phyloP scores from a whole-genome alignment of 148 eudicot genomes.

The Rhododendron griersonianum region DNA sequence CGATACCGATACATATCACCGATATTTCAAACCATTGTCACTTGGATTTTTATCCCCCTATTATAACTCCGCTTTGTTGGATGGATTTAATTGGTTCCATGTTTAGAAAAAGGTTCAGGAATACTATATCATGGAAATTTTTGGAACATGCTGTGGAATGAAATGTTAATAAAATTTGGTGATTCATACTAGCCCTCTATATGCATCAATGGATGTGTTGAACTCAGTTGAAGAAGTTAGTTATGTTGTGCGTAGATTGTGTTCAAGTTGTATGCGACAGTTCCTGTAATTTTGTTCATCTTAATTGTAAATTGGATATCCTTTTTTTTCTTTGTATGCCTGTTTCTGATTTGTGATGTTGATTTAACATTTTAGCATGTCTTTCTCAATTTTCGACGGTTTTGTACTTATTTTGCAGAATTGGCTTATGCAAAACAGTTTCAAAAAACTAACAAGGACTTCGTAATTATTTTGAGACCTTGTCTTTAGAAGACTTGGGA shows the following conservation, averaged over 20 bases:
- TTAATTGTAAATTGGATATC: background rate
- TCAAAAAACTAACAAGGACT: background rate
- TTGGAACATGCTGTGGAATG: background rate
- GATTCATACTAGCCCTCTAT: background rate
- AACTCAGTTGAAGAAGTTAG: background rate
- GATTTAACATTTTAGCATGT: background rate
- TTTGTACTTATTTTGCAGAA: background rate
- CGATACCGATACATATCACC: background rate
- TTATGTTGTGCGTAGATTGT: background rate
- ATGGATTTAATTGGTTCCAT: background rate
- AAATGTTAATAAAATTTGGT: background rate
- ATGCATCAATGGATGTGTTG: background rate
- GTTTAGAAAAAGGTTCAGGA: background rate
- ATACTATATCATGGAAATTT: background rate
- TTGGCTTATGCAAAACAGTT: background rate
- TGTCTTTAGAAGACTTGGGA: background rate
- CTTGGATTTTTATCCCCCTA: background rate
- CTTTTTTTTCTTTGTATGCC: background rate
- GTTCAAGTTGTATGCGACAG: background rate
- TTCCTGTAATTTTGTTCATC: background rate
- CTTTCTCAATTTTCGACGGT: background rate
- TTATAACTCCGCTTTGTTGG: background rate
- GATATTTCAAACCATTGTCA: background rate
- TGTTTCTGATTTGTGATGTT: background rate
- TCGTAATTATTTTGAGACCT: background rate